Conservation (phyloP, 148 eudicot genomes). For the Heliosperma pusillum region DNA sequence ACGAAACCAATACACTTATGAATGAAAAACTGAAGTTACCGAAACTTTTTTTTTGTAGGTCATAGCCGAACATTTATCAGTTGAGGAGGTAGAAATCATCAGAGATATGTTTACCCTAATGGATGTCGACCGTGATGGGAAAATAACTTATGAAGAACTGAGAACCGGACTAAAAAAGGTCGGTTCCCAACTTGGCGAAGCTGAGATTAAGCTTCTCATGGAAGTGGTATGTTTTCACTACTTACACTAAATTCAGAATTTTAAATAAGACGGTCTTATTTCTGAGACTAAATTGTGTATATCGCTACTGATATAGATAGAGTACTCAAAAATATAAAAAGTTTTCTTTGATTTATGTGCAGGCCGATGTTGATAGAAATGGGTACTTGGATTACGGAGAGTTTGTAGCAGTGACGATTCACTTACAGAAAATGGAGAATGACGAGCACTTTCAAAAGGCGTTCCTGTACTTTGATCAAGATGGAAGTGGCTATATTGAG, state of each 20-base stretch:
- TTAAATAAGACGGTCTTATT: not conserved
- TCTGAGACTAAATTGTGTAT: too few species aligned
- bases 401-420: slow-evolving; percentile 96
- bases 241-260: not conserved
- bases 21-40: not conserved
- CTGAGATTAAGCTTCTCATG: slow-evolving; percentile 85
- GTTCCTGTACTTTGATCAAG: slow-evolving; percentile 78
- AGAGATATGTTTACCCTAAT: slow-evolving; percentile 81
- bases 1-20: not conserved
- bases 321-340: not conserved
- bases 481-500: slow-evolving; percentile 86
- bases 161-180: slow-evolving; percentile 70
- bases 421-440: slow-evolving; percentile 92
- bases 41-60: slow-evolving; percentile 40
- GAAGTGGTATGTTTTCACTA: slow-evolving; percentile 63
- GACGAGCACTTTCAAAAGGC: slow-evolving; percentile 90
- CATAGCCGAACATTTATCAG: slow-evolving; percentile 76
- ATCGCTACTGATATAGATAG: too few species aligned
- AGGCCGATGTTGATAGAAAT: slow-evolving; percentile 97
- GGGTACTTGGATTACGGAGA: slow-evolving; percentile 92
- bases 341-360: not conserved
- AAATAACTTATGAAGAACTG: slow-evolving; percentile 67
- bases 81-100: slow-evolving; percentile 81
- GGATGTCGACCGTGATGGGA: slow-evolving; percentile 86
- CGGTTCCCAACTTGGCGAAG: slow-evolving; percentile 82